Evolutionary conservation across 176 grass and related monocot genomes (phyloP).

Genomic region (Musa schizocarpa): DNA sequence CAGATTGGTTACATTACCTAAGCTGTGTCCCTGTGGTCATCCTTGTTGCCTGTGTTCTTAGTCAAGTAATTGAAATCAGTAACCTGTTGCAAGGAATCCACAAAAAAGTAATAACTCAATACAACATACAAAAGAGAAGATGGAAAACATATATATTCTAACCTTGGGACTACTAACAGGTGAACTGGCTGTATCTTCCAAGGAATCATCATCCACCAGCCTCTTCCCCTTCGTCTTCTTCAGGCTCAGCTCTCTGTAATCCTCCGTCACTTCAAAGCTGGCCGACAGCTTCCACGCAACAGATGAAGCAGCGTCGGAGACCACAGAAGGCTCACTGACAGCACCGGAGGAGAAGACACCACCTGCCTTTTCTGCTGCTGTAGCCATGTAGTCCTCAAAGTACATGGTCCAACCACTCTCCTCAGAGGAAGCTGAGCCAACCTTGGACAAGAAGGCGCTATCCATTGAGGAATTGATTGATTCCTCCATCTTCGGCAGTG

Average conservation of each 20-base stretch:
- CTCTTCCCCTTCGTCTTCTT: slow-evolving; percentile 2
- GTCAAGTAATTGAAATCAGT: not conserved
- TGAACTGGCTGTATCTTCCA: slow-evolving; percentile 14
- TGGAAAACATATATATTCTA: not conserved
- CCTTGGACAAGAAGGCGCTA: not conserved
- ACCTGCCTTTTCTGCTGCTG: not conserved
- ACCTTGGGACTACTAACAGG: slow-evolving; percentile 9
- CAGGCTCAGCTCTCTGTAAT: not conserved
- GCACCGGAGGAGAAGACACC: not conserved
- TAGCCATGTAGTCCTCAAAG: slow-evolving; percentile 13
- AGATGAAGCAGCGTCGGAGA: slow-evolving; percentile 5
- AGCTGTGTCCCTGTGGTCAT: not conserved
- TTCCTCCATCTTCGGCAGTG: not conserved
- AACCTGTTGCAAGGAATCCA: not conserved
- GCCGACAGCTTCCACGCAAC: not conserved
- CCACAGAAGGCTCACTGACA: not conserved
- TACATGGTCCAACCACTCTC: slow-evolving; percentile 15
- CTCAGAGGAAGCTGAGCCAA: not conserved
- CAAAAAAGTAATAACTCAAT: not conserved
- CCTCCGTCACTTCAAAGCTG: not conserved
- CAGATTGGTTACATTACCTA: not conserved
- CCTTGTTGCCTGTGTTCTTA: not conserved
- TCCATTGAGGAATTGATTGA: slow-evolving; percentile 1
- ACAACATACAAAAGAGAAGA: not conserved
- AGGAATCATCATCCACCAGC: not conserved